These are phyloP conservation scores for Penicillium sp. DNA, from an alignment of 2,329 filamentous ascomycete species.

Conservation along the genomic window DNA sequence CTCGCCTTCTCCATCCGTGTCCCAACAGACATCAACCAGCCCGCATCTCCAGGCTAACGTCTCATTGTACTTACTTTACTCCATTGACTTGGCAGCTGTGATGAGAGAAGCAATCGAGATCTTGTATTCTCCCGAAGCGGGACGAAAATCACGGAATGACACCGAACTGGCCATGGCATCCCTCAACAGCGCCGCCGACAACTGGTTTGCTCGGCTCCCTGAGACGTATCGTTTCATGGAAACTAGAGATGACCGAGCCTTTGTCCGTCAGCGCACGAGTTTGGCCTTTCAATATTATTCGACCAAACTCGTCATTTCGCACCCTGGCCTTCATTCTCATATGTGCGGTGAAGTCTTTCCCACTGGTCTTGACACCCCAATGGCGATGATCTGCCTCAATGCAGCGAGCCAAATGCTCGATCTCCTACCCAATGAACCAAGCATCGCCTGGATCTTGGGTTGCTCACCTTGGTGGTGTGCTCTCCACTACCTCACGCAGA, in stretches of 20 bases:
- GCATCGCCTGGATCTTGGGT: slow-evolving; percentile 30
- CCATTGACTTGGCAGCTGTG: slow-evolving; percentile 2
- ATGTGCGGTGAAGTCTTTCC: slow-evolving; percentile 16
- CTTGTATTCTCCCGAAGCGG: slow-evolving; percentile 1
- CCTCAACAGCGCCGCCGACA: slow-evolving; percentile 3
- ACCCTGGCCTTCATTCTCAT: slow-evolving; percentile 1
- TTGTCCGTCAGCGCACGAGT: slow-evolving; percentile 2
- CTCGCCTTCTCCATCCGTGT: not conserved
- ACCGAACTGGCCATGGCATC: not conserved
- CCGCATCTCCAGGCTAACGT: not conserved
- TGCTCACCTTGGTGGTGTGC: slow-evolving; percentile 42
- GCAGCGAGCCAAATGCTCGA: slow-evolving; percentile 33
- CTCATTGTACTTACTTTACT: slow-evolving; percentile 4
- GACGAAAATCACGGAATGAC: not conserved
- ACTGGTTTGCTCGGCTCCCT: slow-evolving; percentile 5
- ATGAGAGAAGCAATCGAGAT: slow-evolving; percentile 5
- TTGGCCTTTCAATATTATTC: slow-evolving; percentile 8
- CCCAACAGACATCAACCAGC: not conserved
- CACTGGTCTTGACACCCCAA: slow-evolving; percentile 31
- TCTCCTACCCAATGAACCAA: slow-evolving; percentile 35
- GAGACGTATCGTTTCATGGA: not conserved
- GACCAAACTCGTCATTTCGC: slow-evolving; percentile 3
- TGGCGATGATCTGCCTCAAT: slow-evolving; percentile 36
- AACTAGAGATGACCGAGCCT: not conserved
- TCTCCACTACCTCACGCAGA: slow-evolving; percentile 43